Base-by-base conservation (phyloP, 352 stramenopile species). In the Pythium scleroteichum region DNA sequence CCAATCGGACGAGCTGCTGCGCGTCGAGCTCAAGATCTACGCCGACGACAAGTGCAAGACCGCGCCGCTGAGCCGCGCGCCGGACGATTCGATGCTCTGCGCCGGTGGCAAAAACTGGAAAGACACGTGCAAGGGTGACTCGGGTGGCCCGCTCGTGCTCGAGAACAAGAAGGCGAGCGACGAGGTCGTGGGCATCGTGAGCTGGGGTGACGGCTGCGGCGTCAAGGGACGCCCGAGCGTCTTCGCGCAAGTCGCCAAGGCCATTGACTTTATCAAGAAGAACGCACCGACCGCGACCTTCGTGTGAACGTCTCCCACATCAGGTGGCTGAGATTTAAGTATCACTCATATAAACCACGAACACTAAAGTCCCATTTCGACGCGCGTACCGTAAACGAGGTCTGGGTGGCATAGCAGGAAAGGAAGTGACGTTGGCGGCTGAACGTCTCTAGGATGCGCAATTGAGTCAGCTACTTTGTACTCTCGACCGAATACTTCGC, bases 161-260 rank as follows among this genome's bases (percentile, higher is more conserved):
- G 40, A 47, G 40, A 23, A 23, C 17, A 47, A 47, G 40, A 52
- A 19, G 23, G 29, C 29, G 29, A 35, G 29, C 29, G 41, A 75
- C 77, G 52, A 49, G 6, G 35, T 76, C 19, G 71, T 81, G 8
- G 76, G 76, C 20, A 29, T 81, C 29, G 62, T 75, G 2, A 69
- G 44, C 42, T 88, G 71, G 69, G 71, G 71, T n/a, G 63, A 63
- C 40, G 69, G 63, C 26, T 80, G 59, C 45, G 71, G 32, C 16
- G 14, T 22, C 14, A 17, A 44, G 27, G 45, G 64, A 12, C 68
- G 61, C 27, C 71, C 71, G 3, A 62, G 71, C 38, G 66, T 78
- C 16, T 78, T 76, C 27, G 38, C 64, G 40, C 20, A 19, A 7
- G 40, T 47, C 4, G 17, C 40, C 17, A 47, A 47, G 40, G 40